A percentile compares a stretch with the other conserved stretches of the same genome.
phyloP scores from a whole-genome alignment of 75 land plant species.

The Ceratopteris richardii region DNA sequence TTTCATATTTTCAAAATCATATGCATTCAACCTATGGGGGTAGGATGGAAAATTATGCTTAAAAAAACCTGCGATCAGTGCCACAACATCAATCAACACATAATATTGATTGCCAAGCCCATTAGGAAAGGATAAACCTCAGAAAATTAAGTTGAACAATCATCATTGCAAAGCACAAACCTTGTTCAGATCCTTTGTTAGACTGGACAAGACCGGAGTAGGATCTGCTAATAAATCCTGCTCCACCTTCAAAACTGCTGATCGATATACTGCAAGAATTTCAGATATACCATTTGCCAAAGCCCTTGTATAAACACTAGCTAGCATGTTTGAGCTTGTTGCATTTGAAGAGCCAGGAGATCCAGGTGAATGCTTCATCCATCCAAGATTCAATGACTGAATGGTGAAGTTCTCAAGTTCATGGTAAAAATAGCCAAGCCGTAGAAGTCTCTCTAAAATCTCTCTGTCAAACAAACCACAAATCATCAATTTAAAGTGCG shows the following conservation, averaged over 20 bases:
- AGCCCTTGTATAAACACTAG: slow-evolving; percentile 84
- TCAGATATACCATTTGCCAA: slow-evolving; percentile 90
- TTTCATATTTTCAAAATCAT: no score
- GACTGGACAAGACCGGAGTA: slow-evolving; percentile 76
- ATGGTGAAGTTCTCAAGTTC: slow-evolving; percentile 75
- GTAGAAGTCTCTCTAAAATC: slow-evolving; percentile 58
- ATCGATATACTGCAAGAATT: slow-evolving; percentile 72
- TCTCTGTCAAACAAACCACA: slow-evolving; percentile 63
- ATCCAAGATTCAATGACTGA: slow-evolving; percentile 70
- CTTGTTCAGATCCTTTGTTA: slow-evolving; percentile 87
- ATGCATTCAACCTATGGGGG: no score
- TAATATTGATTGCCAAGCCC: no score
- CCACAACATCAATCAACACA: no score
- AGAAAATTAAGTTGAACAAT: no score
- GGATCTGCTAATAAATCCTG: slow-evolving; percentile 79
- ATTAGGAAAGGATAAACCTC: no score
- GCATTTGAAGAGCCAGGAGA: slow-evolving; percentile 17
- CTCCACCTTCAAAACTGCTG: slow-evolving; percentile 92
- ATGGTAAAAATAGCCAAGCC: slow-evolving; percentile 78
- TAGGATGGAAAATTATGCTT: no score
- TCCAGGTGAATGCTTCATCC: slow-evolving; percentile 28
- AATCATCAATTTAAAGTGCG: no score
- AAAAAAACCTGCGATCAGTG: no score
- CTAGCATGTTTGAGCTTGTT: slow-evolving; percentile 9
- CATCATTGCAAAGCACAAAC: no score